Evolutionary conservation across 2,329 filamentous ascomycete species (phyloP).

Genomic region (Ophiostoma sp.): DNA sequence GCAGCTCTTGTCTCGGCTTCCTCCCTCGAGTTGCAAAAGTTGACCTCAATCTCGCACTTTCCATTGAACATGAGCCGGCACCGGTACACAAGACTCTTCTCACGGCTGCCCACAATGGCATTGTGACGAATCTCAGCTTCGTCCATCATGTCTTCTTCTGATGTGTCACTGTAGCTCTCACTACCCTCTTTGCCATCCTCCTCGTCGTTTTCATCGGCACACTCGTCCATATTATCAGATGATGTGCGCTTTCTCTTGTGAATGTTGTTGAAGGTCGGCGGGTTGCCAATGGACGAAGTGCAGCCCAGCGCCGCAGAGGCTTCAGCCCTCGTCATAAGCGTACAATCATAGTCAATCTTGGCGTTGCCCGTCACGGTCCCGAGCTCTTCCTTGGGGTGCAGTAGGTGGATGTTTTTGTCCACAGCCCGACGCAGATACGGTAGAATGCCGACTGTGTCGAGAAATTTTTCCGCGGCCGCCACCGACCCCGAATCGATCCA

Average conservation of each 20-base stretch:
- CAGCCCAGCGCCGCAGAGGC: constrained; percentile 8
- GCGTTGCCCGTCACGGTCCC: constrained; percentile 56
- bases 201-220: neutral
- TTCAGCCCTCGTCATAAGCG: constrained; percentile 27
- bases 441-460: constrained; percentile 66
- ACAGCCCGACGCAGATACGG: constrained; percentile 63
- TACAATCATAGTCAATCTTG: constrained; percentile 55
- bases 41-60: constrained; percentile 47
- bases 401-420: constrained; percentile 55
- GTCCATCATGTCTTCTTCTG: neutral
- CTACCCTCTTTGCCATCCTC: neutral
- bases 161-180: neutral
- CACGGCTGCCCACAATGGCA: neutral
- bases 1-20: constrained; percentile 60
- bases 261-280: neutral
- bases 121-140: constrained; percentile 1
- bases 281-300: neutral
- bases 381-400: constrained; percentile 68
- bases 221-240: neutral
- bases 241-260: constrained; percentile 8
- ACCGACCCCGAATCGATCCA: constrained; percentile 76
- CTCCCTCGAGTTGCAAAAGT: constrained; percentile 48
- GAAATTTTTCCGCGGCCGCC: constrained; percentile 58
- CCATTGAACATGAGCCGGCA: constrained; percentile 55
- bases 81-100: constrained; percentile 32